These are phyloP conservation scores for Gentiana macrophylla DNA, from an alignment of 257 asterid genomes.

Conservation along the genomic window DNA sequence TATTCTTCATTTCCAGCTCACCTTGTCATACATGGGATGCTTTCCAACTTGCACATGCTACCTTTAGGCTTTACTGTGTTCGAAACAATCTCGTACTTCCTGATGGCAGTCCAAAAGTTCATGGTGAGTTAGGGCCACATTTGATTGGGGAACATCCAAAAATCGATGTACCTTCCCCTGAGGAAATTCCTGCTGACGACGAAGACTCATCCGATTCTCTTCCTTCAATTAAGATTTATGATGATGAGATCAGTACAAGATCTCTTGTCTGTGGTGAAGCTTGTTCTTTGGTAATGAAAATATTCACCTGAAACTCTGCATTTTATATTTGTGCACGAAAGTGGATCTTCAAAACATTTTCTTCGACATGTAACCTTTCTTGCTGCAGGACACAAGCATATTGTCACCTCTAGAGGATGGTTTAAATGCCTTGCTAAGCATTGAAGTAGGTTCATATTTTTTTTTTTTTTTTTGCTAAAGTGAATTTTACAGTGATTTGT, in stretches of 20 bases:
- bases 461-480: neutral
- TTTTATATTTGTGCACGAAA: neutral
- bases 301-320: constrained; percentile 1
- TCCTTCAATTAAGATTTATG: constrained; percentile 85
- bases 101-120: constrained; percentile 23
- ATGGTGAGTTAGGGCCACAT: constrained; percentile 48
- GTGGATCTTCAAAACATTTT: constrained; percentile 1
- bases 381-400: constrained; percentile 49
- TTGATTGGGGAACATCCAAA: constrained; percentile 85
- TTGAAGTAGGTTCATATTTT: constrained; percentile 57
- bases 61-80: constrained; percentile 73
- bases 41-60: constrained; percentile 86
- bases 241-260: constrained; percentile 67
- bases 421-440: constrained; percentile 67
- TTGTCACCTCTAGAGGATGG: constrained; percentile 80
- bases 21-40: constrained; percentile 94
- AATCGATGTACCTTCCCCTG: constrained; percentile 49
- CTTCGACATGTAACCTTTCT: constrained; percentile 4
- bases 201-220: constrained; percentile 57
- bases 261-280: constrained; percentile 82
- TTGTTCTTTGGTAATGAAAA: constrained; percentile 49
- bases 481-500: neutral
- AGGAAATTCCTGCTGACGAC: constrained; percentile 55
- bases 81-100: constrained; percentile 37
- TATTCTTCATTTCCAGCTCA: constrained; percentile 42